A percentile compares a stretch with the other conserved stretches of the same genome.
These are phyloP conservation scores for Cercospora sp. DNA, from an alignment of 2,329 filamentous ascomycete genomes.

Conservation along the genomic window DNA sequence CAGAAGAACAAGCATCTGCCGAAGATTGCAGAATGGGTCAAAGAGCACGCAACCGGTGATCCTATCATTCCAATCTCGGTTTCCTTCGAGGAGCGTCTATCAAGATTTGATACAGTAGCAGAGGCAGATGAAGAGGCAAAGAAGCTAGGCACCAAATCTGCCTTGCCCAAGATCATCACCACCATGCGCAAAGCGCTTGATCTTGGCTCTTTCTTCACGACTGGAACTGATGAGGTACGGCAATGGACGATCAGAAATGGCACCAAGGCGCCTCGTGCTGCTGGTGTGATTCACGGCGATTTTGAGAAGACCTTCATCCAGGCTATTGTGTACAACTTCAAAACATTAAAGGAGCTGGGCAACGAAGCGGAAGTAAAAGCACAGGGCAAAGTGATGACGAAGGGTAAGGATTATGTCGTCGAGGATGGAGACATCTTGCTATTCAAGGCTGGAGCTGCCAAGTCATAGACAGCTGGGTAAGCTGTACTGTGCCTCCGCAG, in stretches of 20 bases:
- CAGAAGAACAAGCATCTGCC: slow-evolving; percentile 99
- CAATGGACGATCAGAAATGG: slow-evolving; percentile 98
- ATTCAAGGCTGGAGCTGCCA: slow-evolving; percentile 86
- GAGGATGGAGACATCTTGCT: slow-evolving; percentile 80
- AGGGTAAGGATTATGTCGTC: slow-evolving; percentile 95
- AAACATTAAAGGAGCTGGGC: slow-evolving; percentile 75
- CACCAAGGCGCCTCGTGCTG: slow-evolving; percentile 95
- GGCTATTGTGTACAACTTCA: slow-evolving; percentile 89
- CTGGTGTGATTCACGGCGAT: slow-evolving; percentile 96
- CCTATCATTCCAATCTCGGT: slow-evolving; percentile 93
- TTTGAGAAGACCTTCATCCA: slow-evolving; percentile 99
- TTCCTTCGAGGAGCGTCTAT: slow-evolving; percentile 87
- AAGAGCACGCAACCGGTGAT: slow-evolving; percentile 82
- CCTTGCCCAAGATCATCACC: slow-evolving; percentile 84
- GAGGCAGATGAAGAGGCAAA: slow-evolving; percentile 85
- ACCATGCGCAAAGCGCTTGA: slow-evolving; percentile 92
- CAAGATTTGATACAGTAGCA: slow-evolving; percentile 73
- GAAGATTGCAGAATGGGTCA: slow-evolving; percentile 93
- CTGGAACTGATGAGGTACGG: slow-evolving; percentile 89
- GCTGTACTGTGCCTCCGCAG: not conserved
- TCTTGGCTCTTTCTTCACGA: slow-evolving; percentile 95
- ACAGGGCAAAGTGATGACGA: slow-evolving; percentile 96
- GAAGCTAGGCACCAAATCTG: slow-evolving; percentile 80
- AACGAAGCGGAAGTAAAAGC: slow-evolving; percentile 87
- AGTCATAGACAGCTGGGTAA: slow-evolving; percentile 44